Evolutionary conservation across 768 basidiomycete genomes (phyloP).

Genomic region (Agrocybe pediades): DNA sequence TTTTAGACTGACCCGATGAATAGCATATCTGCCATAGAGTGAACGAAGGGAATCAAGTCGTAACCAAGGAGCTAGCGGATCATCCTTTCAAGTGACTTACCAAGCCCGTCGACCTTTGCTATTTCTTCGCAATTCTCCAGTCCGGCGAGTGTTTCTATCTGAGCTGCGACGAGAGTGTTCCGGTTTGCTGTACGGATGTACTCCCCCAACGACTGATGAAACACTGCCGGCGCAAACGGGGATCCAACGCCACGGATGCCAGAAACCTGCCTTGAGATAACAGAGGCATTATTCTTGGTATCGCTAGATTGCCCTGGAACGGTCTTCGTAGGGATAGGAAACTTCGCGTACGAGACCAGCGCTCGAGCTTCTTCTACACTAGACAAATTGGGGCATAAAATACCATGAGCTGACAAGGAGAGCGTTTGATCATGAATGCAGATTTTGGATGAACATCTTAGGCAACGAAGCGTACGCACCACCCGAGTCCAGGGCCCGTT

Average conservation of each 20-base stretch:
- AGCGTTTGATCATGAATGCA: not conserved
- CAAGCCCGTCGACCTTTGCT: constrained; percentile 21
- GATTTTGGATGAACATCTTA: not conserved
- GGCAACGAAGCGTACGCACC: not conserved
- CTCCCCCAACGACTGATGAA: constrained; percentile 18
- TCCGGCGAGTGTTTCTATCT: constrained; percentile 20
- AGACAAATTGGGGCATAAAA: constrained; percentile 17
- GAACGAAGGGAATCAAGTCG: not conserved
- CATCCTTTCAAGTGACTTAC: not conserved
- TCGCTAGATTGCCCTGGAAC: not conserved
- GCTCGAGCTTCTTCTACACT: constrained; percentile 16
- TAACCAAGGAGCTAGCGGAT: not conserved
- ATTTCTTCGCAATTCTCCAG: constrained; percentile 22
- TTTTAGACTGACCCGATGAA: constrained; percentile 14
- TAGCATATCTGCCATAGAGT: constrained; percentile 13
- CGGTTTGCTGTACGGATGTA: constrained; percentile 22
- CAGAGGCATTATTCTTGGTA: too few relatives aligned
- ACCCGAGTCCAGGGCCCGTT: constrained; percentile 18
- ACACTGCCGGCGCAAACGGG: constrained; percentile 21
- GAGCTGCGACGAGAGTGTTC: constrained; percentile 20
- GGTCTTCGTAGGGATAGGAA: constrained; percentile 13
- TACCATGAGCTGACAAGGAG: constrained; percentile 14
- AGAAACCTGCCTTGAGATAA: constrained; percentile 6
- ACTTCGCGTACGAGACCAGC: constrained; percentile 17
- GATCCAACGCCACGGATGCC: constrained; percentile 21